These are phyloP conservation scores for Colletotrichum sp. DNA, from an alignment of 2,329 filamentous ascomycete species.

Conservation along the genomic window DNA sequence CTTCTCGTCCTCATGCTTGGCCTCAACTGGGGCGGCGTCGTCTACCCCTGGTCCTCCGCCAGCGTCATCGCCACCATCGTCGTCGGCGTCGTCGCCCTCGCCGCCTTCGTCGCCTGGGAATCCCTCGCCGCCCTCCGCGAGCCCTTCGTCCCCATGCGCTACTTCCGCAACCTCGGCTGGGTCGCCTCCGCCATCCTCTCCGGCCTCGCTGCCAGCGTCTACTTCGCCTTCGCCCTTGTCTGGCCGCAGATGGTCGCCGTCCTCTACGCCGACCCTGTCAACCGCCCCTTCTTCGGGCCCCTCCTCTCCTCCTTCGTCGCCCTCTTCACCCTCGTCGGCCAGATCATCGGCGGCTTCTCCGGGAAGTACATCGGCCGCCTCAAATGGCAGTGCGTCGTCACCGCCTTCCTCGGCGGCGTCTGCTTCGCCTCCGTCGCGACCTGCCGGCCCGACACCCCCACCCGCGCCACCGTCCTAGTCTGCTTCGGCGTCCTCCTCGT, in stretches of 20 bases:
- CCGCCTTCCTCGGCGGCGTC: slow-evolving; percentile 29
- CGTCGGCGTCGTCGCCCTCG: slow-evolving; percentile 25
- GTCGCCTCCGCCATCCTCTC: slow-evolving; percentile 33
- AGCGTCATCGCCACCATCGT: slow-evolving; percentile 33
- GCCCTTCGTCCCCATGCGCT: slow-evolving; percentile 37
- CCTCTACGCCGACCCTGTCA: slow-evolving; percentile 28
- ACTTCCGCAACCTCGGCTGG: slow-evolving; percentile 36
- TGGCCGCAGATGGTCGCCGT: slow-evolving; percentile 38
- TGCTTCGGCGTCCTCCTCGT: slow-evolving; percentile 36
- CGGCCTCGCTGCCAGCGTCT: slow-evolving; percentile 38
- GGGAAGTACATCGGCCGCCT: slow-evolving; percentile 30
- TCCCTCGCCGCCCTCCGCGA: slow-evolving; percentile 30
- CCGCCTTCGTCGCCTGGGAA: slow-evolving; percentile 31
- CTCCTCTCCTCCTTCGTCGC: slow-evolving; percentile 30
- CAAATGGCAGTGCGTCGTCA: slow-evolving; percentile 35
- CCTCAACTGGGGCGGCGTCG: slow-evolving; percentile 32
- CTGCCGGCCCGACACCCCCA: slow-evolving; percentile 28
- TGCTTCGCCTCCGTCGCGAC: slow-evolving; percentile 33
- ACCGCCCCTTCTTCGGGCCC: slow-evolving; percentile 24
- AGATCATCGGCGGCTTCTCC: slow-evolving; percentile 28
- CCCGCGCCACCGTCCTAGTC: slow-evolving; percentile 29
- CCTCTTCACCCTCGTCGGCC: slow-evolving; percentile 29
- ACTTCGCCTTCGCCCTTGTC: slow-evolving; percentile 40
- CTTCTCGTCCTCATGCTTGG: slow-evolving; percentile 34
- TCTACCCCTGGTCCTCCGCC: slow-evolving; percentile 35